Conservation (phyloP, 257 asterid species). For the Thymus quinquecostatus region DNA sequence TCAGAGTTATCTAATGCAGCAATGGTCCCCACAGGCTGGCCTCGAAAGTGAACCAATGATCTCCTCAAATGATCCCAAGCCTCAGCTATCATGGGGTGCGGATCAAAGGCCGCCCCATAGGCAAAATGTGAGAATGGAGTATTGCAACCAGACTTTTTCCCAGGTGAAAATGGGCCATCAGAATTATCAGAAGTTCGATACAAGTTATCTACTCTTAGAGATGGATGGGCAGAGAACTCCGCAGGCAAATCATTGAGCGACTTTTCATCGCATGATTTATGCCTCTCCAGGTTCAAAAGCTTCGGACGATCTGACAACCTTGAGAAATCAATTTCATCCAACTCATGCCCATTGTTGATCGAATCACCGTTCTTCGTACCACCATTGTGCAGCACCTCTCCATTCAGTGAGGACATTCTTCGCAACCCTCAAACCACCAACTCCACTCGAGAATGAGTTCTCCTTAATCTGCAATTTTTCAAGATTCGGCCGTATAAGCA, state of each 20-base stretch:
- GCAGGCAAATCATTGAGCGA: conserved; percentile 54
- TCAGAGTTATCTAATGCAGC: conserved; percentile 83
- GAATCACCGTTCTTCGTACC: conserved; percentile 42
- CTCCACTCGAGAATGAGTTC: neutral
- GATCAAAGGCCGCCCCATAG: conserved; percentile 33
- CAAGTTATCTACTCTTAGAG: conserved; percentile 51
- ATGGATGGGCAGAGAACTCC: conserved; percentile 61
- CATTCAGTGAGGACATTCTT: conserved; percentile 51
- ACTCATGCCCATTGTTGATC: conserved; percentile 39
- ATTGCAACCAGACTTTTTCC: conserved; percentile 55
- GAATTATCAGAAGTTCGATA: conserved; percentile 52
- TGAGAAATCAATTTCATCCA: conserved; percentile 62
- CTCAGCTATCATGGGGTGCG: conserved; percentile 68
- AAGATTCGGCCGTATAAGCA: conserved; percentile 20
- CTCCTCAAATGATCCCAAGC: conserved; percentile 80
- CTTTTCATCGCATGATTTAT: conserved; percentile 67
- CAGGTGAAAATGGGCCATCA: conserved; percentile 54
- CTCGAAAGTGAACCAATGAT: conserved; percentile 74
- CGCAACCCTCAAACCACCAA: conserved; percentile 7
- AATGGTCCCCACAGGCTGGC: conserved; percentile 84
- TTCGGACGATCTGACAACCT: conserved; percentile 49
- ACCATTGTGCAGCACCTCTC: conserved; percentile 45
- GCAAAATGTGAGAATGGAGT: conserved; percentile 63
- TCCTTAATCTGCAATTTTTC: conserved; percentile 29
- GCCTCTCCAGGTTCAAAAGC: conserved; percentile 63